Base-by-base conservation (phyloP, 106 monocot genomes). In the Acorus calamus region DNA sequence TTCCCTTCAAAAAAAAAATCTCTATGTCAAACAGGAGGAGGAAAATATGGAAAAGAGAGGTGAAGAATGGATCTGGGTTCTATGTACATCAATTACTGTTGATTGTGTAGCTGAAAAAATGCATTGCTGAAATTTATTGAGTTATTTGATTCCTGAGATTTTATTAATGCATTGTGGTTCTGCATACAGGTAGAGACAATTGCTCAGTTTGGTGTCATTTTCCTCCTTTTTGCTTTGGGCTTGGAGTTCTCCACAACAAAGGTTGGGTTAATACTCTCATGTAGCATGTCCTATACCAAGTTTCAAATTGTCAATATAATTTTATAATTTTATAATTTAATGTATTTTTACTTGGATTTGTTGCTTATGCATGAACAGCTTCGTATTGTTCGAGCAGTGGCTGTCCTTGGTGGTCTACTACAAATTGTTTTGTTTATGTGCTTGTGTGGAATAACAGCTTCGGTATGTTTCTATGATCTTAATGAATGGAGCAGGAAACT, bases 381-480 rank as follows among this genome's bases (percentile, higher is more conserved):
- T 55, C 89, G 84, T 45, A 82, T 96, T 62, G 94, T 96, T 63
- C 86, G 90, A 47, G 90, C 94, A 44, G 90, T 96, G 80, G 94
- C 94, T 82, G 82, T 96, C 76, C 70, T 96, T 47, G 94, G 94
- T 45, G 94, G 94, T 8, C 64, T 96, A 11, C 80, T 96, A 14
- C 94, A 96, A 71, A 90, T 96, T 67, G 77, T 84, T 60, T 66
- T 96, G 46, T 96, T 96, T 67, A 96, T 96, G 84, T 96, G 81
- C 73, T 74, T 96, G 73, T 86, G 87, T 80, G 94, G 94, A 44
- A 68, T 84, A 62, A 78, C 73, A 69, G 87, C 90, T 8, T 90
- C 82, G 69, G 94, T 96, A 69, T n/a, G 84, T 81, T 68, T 60
- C 11, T 13, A 7, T 44, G 47, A 56, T 47, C 14, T 11, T 62